These are phyloP conservation scores for Suaeda aralocaspica DNA, from an alignment of 148 eudicot species.

Conservation along the genomic window DNA sequence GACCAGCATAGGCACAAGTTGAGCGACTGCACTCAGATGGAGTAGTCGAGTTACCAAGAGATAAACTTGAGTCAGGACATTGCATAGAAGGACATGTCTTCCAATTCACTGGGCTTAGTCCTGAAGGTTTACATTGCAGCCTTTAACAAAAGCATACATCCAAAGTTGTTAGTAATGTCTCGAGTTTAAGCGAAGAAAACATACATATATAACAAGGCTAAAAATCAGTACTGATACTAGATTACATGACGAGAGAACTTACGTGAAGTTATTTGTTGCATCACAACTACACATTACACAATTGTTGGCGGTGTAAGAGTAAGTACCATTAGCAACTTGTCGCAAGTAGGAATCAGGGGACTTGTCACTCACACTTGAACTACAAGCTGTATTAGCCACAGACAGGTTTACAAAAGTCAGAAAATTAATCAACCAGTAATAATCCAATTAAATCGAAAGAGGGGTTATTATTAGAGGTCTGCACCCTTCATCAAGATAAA, in stretches of 20 bases:
- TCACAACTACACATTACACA: constrained; percentile 75
- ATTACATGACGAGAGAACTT: constrained; percentile 20
- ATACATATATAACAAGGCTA: too few relatives aligned
- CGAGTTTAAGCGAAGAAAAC: too few relatives aligned
- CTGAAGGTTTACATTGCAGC: constrained; percentile 58
- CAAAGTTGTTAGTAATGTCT: too few relatives aligned
- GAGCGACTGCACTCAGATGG: constrained; percentile 41
- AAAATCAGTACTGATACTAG: too few relatives aligned
- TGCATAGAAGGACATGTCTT: constrained; percentile 38
- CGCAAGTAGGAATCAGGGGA: constrained; percentile 60
- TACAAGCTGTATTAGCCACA: constrained; percentile 51
- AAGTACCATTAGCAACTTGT: constrained; percentile 58
- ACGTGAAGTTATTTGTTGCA: constrained; percentile 55
- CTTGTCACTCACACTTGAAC: constrained; percentile 39
- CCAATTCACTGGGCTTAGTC: constrained; percentile 45
- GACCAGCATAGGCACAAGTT: constrained; percentile 73
- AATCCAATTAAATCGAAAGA: too few relatives aligned
- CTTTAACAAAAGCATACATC: constrained; percentile 26
- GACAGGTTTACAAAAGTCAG: background rate
- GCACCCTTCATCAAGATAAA: too few relatives aligned
- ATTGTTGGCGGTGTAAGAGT: constrained; percentile 53
- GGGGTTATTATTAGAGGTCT: too few relatives aligned
- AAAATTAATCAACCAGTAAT: too few relatives aligned
- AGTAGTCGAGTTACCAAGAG: constrained; percentile 43
- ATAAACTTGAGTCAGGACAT: constrained; percentile 33